Conservation (phyloP, 176 grass and related monocot species). For the Melocanna baccifera region DNA sequence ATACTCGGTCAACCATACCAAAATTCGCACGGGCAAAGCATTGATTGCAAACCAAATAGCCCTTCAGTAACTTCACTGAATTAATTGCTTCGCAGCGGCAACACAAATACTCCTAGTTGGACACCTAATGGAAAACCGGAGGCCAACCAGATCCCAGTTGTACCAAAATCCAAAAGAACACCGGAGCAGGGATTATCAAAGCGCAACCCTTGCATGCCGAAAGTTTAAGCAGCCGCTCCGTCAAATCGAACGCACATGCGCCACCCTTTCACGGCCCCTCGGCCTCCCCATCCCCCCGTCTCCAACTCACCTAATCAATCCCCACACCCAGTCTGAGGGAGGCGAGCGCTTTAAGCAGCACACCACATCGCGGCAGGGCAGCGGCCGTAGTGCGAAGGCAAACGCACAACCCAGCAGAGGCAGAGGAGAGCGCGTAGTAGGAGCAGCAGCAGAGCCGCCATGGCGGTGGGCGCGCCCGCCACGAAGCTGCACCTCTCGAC, state of each 20-base stretch:
- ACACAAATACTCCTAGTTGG: not conserved
- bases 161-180: not conserved
- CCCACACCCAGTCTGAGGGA: conserved; percentile 7
- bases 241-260: not conserved
- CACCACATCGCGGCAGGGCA: not conserved
- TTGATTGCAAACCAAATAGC: too few relatives aligned
- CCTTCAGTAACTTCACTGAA: not conserved
- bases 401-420: not conserved
- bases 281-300: not conserved
- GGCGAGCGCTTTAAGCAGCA: conserved; percentile 21
- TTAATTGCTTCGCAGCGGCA: not conserved
- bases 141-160: conserved; percentile 6
- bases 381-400: not conserved
- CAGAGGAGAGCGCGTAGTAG: not conserved
- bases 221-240: conserved; percentile 11
- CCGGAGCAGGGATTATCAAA: not conserved
- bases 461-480: conserved; percentile 45
- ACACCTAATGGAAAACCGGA: not conserved
- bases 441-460: not conserved
- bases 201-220: not conserved
- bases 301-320: conserved; percentile 27
- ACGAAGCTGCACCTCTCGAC: conserved; percentile 45
- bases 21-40: too few relatives aligned
- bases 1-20: too few relatives aligned
- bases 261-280: conserved; percentile 32